phyloP scores from a whole-genome alignment of 306 rosid species.

The Quercus rubra region DNA sequence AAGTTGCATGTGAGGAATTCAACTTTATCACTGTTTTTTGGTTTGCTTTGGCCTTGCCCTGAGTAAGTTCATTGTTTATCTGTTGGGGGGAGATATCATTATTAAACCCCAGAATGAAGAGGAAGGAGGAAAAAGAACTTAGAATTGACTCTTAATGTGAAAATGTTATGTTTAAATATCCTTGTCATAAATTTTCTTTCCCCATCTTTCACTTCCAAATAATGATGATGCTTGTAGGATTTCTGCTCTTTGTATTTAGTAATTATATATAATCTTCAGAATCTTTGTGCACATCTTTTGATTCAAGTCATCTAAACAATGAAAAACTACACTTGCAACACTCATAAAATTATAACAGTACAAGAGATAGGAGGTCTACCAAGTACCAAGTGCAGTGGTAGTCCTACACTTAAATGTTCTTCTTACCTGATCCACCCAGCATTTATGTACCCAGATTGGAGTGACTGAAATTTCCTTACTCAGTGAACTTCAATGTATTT shows the following conservation, averaged over 20 bases:
- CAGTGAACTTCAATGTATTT: neutral
- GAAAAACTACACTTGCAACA: neutral
- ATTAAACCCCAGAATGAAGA: neutral
- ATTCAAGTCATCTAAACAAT: neutral
- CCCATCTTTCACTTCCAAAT: too few species aligned
- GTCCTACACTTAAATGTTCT: neutral
- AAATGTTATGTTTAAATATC: neutral
- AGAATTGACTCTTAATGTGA: neutral
- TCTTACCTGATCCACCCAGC: conserved; percentile 6
- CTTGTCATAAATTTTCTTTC: neutral
- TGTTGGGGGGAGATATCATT: neutral
- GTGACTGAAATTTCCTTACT: conserved; percentile 1
- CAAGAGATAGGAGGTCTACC: neutral
- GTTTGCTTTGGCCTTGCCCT: neutral
- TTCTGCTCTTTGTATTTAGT: neutral
- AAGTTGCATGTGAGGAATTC: too few species aligned
- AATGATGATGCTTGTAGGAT: neutral
- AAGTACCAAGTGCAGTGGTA: neutral
- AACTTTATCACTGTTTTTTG: neutral
- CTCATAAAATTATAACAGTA: neutral
- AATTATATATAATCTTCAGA: neutral
- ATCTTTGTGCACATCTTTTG: neutral
- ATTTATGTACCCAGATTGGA: conserved; percentile 1
- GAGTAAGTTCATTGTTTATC: neutral
- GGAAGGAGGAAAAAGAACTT: neutral